Conservation (phyloP, 768 basidiomycete species). For the Omphalotus guepiniiformis region DNA sequence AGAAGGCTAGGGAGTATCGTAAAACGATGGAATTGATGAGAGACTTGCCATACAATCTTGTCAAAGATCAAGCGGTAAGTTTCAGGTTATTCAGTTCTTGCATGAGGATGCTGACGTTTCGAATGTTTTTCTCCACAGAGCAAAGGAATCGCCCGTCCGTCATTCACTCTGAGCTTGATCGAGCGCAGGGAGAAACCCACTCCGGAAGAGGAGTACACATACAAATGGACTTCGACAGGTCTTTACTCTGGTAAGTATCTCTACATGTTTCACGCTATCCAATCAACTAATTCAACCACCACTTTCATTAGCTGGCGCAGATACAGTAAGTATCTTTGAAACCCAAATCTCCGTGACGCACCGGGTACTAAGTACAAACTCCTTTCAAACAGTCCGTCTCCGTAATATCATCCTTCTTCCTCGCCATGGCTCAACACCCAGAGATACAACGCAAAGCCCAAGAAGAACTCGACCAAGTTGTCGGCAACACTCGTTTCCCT, state of each 20-base stretch:
- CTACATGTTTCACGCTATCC: neutral
- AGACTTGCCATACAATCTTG: slow-evolving; percentile 9
- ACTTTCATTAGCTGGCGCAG: slow-evolving; percentile 9
- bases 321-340: slow-evolving; percentile 13
- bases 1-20: neutral
- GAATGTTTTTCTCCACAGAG: slow-evolving; percentile 8
- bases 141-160: slow-evolving; percentile 13
- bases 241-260: slow-evolving; percentile 13
- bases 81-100: neutral
- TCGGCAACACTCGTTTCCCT: slow-evolving; percentile 22
- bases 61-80: slow-evolving; percentile 11
- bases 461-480: slow-evolving; percentile 21
- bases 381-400: slow-evolving; percentile 4
- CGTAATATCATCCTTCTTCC: slow-evolving; percentile 22
- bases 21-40: neutral
- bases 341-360: too few relatives aligned
- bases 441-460: slow-evolving; percentile 22
- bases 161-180: slow-evolving; percentile 12
- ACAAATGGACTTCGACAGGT: slow-evolving; percentile 12
- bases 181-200: slow-evolving; percentile 5
- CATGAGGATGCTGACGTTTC: neutral
- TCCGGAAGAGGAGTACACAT: slow-evolving; percentile 12
- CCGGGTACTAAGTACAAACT: too few relatives aligned
- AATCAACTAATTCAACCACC: neutral
- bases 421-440: slow-evolving; percentile 20